Percentiles rank a stretch among this genome's conserved stretches.
Evolutionary conservation across 73 alveolate genomes (phyloP).

Genomic region (Diophrys appendiculata): DNA sequence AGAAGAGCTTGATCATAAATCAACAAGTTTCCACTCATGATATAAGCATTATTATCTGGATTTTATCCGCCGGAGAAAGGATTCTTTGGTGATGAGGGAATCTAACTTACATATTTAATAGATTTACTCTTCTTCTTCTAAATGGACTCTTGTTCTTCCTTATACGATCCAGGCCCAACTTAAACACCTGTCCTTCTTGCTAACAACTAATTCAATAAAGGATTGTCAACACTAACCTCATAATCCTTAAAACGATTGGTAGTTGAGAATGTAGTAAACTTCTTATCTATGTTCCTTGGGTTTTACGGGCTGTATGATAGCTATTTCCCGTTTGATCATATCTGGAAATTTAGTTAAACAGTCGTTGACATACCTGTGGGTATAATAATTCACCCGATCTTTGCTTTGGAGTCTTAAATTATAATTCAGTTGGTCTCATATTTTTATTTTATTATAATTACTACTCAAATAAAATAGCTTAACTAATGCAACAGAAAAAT

Average conservation of each 20-base stretch:
- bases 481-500: neutral
- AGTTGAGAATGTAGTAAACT: conserved; percentile 10
- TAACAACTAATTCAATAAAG: neutral
- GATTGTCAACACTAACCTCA: neutral
- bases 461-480: neutral
- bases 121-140: neutral
- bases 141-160: neutral
- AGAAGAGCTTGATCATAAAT: conserved; percentile 7
- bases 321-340: neutral
- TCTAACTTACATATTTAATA: neutral
- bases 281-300: neutral
- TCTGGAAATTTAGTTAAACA: no score
- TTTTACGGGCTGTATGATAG: neutral
- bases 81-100: neutral
- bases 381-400: conserved; percentile 3
- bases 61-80: conserved; percentile 9
- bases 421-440: conserved; percentile 10
- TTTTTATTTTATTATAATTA: neutral
- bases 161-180: conserved; percentile 16
- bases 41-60: conserved; percentile 13
- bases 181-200: neutral
- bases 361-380: neutral
- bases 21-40: neutral
- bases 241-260: conserved; percentile 2
- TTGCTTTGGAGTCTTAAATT: conserved; percentile 11